A percentile compares a stretch with the other conserved stretches of the same genome.
These are phyloP conservation scores for Inonotus obliquus DNA, from an alignment of 1,284 basidiomycete species.

Conservation along the genomic window DNA sequence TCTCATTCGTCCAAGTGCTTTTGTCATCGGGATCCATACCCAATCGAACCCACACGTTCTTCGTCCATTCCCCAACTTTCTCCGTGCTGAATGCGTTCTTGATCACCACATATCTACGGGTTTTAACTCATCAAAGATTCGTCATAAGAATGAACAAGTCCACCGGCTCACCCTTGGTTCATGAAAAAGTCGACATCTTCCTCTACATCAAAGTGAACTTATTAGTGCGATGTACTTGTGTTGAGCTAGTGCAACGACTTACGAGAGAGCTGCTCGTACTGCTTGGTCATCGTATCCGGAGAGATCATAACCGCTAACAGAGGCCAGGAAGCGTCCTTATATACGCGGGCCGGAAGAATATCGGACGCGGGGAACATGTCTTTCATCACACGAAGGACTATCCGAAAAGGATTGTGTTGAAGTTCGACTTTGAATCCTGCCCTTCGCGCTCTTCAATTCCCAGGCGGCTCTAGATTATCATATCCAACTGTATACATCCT, in stretches of 20 bases:
- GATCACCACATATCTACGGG: constrained; percentile 37
- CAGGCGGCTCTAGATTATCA: too few species aligned
- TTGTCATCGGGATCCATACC: constrained; percentile 49
- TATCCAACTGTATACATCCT: too few species aligned
- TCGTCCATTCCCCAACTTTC: constrained; percentile 44
- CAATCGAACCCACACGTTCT: constrained; percentile 48
- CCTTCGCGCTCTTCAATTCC: too few species aligned
- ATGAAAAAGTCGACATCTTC: constrained; percentile 52
- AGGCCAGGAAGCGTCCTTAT: neutral
- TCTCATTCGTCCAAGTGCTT: constrained; percentile 48
- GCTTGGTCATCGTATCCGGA: constrained; percentile 5
- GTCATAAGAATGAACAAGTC: neutral
- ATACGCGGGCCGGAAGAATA: constrained; percentile 1
- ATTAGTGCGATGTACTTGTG: neutral
- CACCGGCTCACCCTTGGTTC: constrained; percentile 38
- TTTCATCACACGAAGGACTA: neutral
- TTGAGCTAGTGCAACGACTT: neutral
- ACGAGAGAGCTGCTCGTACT: constrained; percentile 18
- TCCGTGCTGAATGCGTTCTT: constrained; percentile 49
- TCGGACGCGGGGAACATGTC: neutral
- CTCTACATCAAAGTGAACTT: constrained; percentile 21
- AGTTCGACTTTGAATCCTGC: too few species aligned
- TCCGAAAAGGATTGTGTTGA: too few species aligned
- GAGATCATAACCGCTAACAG: neutral
- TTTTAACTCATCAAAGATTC: too few species aligned